Evolutionary conservation across 2,329 filamentous ascomycete species (phyloP), one percentile per base, ranked within the genome.

Genomic region (Fusarium mexicanum): DNA sequence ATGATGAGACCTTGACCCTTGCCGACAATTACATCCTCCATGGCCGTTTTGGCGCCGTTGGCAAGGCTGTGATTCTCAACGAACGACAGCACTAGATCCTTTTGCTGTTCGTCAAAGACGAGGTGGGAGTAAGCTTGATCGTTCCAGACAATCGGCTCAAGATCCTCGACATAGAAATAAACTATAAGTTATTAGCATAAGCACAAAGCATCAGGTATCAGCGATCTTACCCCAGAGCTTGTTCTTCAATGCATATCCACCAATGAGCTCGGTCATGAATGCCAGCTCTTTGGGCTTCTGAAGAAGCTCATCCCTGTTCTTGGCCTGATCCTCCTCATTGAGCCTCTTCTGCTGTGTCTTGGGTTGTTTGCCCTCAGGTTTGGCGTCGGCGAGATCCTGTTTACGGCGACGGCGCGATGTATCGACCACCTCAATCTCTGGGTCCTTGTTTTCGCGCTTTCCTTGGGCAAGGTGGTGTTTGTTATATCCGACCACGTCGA

Each of bases 51-150:
- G 18, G 62, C 20, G 38, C 61, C 64, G 29, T 71, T 79, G 73
- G 63, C 48, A 24, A 57, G 61, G 47, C 40, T 72, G 71, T 87
- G 85, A 69, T 83, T 85, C 67, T 86, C 83, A 8, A 87, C 85
- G 74, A 87, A 86, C 5, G 85, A 86, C 22, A 86, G 76, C 3
- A 87, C 81, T 13, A 87, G 72, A 38, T 86, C 84, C 74, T 87
- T 87, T 41, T 86, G 84, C 66, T 85, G 81, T 37, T 85, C 82
- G 47, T 85, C 82, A 72, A 86, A 86, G 8, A 87, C 86, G 10
- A 87, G 80, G 48, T 86, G 84, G 6, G 83, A 82, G 71, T 83
- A 87, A 0, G 86, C 85, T 12, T 82, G 75, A 65, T 83, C 81
- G 72, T 87, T 87, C 86, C 85, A 87, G 11, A 77, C 57, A 51